phyloP scores from a whole-genome alignment of 495 filamentous ascomycete genomes.

The Polyplosphaeria fusca region DNA sequence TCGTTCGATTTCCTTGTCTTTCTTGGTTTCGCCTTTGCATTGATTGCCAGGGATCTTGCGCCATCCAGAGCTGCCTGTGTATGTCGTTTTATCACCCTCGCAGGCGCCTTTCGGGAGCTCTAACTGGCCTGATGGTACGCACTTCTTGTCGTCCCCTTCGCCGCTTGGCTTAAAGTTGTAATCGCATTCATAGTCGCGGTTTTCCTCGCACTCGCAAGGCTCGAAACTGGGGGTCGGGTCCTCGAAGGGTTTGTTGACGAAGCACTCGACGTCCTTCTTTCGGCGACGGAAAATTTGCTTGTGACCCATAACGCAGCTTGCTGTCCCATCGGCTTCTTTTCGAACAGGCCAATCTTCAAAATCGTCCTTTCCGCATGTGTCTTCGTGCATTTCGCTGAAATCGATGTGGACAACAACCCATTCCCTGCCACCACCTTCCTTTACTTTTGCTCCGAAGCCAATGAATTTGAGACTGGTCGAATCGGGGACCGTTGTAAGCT shows the following conservation, averaged over 20 bases:
- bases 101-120: conserved; percentile 60
- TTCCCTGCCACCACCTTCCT: conserved; percentile 45
- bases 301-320: conserved; percentile 92
- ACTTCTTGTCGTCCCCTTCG: conserved; percentile 61
- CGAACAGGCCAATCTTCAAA: conserved; percentile 79
- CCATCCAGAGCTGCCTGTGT: conserved; percentile 82
- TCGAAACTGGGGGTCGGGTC: conserved; percentile 62
- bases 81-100: conserved; percentile 62
- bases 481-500: conserved; percentile 81
- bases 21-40: conserved; percentile 59
- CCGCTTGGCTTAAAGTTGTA: conserved; percentile 67
- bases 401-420: conserved; percentile 70
- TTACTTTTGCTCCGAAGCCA: conserved; percentile 53
- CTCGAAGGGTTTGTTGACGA: conserved; percentile 80
- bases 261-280: conserved; percentile 82
- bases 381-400: conserved; percentile 76
- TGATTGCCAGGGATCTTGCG: conserved; percentile 87
- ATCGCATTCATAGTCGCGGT: conserved; percentile 86
- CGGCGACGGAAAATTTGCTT: conserved; percentile 78
- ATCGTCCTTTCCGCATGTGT: conserved; percentile 74
- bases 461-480: conserved; percentile 89
- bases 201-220: conserved; percentile 71
- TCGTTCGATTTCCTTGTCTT: conserved; percentile 59
- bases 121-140: conserved; percentile 56
- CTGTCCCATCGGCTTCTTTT: conserved; percentile 70